Base-by-base conservation (phyloP, 768 basidiomycete genomes). In the Leccinum boreale region DNA sequence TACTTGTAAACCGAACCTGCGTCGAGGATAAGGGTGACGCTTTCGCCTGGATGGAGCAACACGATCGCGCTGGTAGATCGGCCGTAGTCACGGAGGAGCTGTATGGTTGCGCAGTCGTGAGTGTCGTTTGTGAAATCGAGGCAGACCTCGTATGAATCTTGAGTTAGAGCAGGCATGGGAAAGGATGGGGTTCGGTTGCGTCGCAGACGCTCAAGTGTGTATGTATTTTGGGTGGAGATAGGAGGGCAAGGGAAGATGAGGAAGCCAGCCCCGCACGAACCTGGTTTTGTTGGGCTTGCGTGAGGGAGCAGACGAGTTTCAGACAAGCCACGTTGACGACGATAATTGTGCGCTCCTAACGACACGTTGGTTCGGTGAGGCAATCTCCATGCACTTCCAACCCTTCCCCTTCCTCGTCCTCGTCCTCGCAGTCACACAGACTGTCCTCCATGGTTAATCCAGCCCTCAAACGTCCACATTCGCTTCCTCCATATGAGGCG, bases 101-200 rank as follows among this genome's bases (percentile, higher is more conserved):
- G 86, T 36, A 89, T 75, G 45, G 86, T 83, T 58, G 84, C 80
- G 54, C 76, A 79, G 66, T 85, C 83, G 63, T 77, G 81, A 15
- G 85, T 86, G 64, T 89, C 87, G 70, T 89, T 89, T 51, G 80
- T 81, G 69, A 89, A 80, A 68, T 85, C 84, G 68, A 89, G 81
- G 55, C 83, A 76, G 67, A 88, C 79, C 65, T 87, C 86, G 74
- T 85, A 87, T 19, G 70, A 60, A 58, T 67, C 69, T 70, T 85
- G 79, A 14, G 83, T 76, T 63, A 78, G 73, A 28, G 79, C 80
- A 58, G 87, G 87, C 87, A 89, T 88, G 63, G 62, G 58, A 53
- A 56, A 59, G 55, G 57, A 44, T 46, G 44, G 44, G 21, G 50
- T 51, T 28, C 26, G 50, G 42, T 23, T 51, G 50, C 50, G 50